Base-by-base conservation (phyloP, 2,329 filamentous ascomycete genomes). In the Remersonia thermophila region DNA sequence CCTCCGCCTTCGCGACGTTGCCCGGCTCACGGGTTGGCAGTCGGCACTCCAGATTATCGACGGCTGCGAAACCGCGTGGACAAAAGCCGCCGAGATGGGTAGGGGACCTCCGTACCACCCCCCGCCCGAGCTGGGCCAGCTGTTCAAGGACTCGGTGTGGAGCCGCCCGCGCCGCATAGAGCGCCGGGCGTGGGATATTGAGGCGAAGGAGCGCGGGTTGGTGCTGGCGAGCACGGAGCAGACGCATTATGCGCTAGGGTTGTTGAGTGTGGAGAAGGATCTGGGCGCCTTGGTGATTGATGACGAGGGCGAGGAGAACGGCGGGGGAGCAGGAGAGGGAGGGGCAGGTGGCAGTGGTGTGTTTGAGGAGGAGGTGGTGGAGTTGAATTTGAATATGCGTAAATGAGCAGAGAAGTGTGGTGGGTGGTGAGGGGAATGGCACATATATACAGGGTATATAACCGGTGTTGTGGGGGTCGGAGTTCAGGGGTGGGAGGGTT, bases 1-100 rank as follows among this genome's bases (percentile, higher is more conserved):
- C 44, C 67, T 70, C 25, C 75, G 81, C 18, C 67, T 95, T 37
- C 71, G 77, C 47, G 78, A 85, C 48, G 78, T 93, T 27, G 74
- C 81, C 2, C 73, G 78, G 2, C 66, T 91, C 7, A 94, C 85
- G 0, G 91, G 91, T 1, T 95, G 85, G 82, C 80, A 85, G 49
- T 85, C 81, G 1, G 82, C 85, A 2, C 71, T 75, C 25, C 75
- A 86, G 28, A 89, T 95, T 44, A 84, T 84, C 0, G 68, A 73
- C 33, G 86, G 85, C 1, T 93, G 85, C 55, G 87, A 96, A 57
- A 79, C 77, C 3, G 71, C 77, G 0, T 98, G 91, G 91, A 68
- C 73, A 40, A 83, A 79, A 52, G 77, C 81, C 1, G 80, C 74
- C 3, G 71, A 78, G 42, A 65, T 81, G 47, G 83, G 83, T 0